Conservation (phyloP, 2,329 filamentous ascomycete genomes). For the Fusarium sp. region DNA sequence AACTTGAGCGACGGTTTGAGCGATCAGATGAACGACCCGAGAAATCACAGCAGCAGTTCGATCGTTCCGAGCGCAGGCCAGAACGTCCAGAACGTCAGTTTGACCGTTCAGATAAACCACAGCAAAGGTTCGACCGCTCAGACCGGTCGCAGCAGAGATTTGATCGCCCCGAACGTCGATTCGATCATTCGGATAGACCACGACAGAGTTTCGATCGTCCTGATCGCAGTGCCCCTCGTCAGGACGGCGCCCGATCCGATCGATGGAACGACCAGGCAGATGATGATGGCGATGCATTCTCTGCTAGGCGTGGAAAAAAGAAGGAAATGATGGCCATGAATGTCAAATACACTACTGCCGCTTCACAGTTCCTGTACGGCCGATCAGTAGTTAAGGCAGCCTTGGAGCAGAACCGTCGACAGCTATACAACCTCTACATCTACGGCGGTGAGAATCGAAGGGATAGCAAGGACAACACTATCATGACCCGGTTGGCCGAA, state of each 20-base stretch:
- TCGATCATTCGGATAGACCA: slow-evolving; percentile 15
- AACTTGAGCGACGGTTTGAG: slow-evolving; percentile 18
- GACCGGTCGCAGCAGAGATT: slow-evolving; percentile 4
- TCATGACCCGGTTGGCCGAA: slow-evolving; percentile 62
- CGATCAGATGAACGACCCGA: slow-evolving; percentile 9
- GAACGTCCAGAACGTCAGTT: background rate
- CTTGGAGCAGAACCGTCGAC: slow-evolving; percentile 73
- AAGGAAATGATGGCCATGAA: slow-evolving; percentile 55
- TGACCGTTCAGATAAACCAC: background rate
- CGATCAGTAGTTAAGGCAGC: slow-evolving; percentile 84
- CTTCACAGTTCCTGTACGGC: slow-evolving; percentile 93
- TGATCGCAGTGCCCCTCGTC: slow-evolving; percentile 19
- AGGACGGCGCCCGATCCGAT: slow-evolving; percentile 16
- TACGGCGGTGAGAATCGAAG: slow-evolving; percentile 70
- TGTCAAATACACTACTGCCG: slow-evolving; percentile 78
- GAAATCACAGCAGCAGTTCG: background rate
- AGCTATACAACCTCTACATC: slow-evolving; percentile 88
- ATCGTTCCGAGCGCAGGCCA: background rate
- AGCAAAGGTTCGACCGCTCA: background rate
- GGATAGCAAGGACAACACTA: slow-evolving; percentile 60
- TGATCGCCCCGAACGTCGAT: slow-evolving; percentile 9
- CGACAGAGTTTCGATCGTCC: slow-evolving; percentile 17
- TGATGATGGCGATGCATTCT: slow-evolving; percentile 6
- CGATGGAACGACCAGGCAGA: slow-evolving; percentile 26
- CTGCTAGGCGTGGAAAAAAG: slow-evolving; percentile 41